Base-by-base conservation (phyloP, 305 asterid genomes). In the Ilex paraguariensis region DNA sequence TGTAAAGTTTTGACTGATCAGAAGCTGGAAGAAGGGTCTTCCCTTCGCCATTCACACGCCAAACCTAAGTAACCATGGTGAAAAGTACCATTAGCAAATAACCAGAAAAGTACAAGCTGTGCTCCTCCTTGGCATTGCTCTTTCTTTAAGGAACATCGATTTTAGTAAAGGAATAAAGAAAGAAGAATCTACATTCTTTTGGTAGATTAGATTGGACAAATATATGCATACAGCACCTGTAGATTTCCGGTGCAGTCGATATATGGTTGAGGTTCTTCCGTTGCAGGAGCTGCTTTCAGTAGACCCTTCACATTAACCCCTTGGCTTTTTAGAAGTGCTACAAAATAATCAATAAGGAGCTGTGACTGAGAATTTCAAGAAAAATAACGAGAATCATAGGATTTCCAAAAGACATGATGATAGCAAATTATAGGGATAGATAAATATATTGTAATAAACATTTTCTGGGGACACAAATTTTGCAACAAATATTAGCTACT, bases 271-370 rank as follows among this genome's bases (percentile, higher is more conserved):
- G 84, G 87, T 45, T 91, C 99, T 74, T 87, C 96, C 73, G 76
- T 80, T 60, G 89, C 87, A 66, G 95, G 72, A 62, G 88, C 86
- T 57, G 84, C 70, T 88, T 94, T 94, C 83, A 90, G 57, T 67
- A 92, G 81, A 61, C 99, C 99, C 81, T 82, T 94, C 75, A 94
- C 97, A 31, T 88, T 81, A 77, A 94, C 81, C 78, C 99, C 99
- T 83, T 86, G 96, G 68, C 95, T 89, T 84, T 87, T 88, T 69
- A 94, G 77, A 71, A 93, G 87, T 60, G 92, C 99, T 93, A 75
- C 14, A 72, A 17, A 55, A 76, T 62, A 67, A 75, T 10, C 42
- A 60, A 36, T 10, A 28, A 17, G 55, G 58, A 46, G 60, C 63
- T 11, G 61, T 48, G 5, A 59, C 46, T 70, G 31, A 62, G 62